These are phyloP conservation scores for Podospora pseudocomata DNA, from an alignment of 495 filamentous ascomycete genomes.

Conservation along the genomic window DNA sequence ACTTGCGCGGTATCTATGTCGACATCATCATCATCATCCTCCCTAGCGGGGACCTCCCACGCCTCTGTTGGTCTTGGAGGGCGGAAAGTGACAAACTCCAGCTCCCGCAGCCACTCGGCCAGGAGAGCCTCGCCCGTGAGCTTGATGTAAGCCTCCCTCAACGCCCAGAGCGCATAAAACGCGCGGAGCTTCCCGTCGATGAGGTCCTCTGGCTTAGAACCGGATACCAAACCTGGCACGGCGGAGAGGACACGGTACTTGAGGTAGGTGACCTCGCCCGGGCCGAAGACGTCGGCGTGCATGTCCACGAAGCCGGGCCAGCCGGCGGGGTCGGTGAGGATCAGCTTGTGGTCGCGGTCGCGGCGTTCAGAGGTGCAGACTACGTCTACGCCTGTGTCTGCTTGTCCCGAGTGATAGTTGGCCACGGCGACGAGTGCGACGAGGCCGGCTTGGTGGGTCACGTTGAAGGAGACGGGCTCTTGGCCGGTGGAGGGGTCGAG, in stretches of 20 bases:
- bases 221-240: conserved; percentile 23
- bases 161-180: conserved; percentile 86
- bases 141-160: conserved; percentile 92
- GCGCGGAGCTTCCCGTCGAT: conserved; percentile 52
- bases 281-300: conserved; percentile 72
- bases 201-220: conserved; percentile 20
- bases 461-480: conserved; percentile 70
- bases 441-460: conserved; percentile 80
- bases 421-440: conserved; percentile 53
- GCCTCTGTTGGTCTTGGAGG: conserved; percentile 30
- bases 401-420: not conserved
- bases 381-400: conserved; percentile 64
- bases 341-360: conserved; percentile 46
- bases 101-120: conserved; percentile 68
- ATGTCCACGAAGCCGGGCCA: conserved; percentile 70
- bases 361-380: conserved; percentile 71
- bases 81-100: conserved; percentile 40
- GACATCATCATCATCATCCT: conserved; percentile 16
- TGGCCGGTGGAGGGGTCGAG: conserved; percentile 26
- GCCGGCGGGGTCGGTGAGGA: conserved; percentile 47
- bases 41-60: conserved; percentile 23
- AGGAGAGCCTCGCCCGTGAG: conserved; percentile 85
- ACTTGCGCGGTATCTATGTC: conserved; percentile 26
- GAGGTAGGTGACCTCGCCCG: conserved; percentile 37
- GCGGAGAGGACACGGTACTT: conserved; percentile 32